Conservation (phyloP, 345 rosid species). For the Toxicodendron radicans region DNA sequence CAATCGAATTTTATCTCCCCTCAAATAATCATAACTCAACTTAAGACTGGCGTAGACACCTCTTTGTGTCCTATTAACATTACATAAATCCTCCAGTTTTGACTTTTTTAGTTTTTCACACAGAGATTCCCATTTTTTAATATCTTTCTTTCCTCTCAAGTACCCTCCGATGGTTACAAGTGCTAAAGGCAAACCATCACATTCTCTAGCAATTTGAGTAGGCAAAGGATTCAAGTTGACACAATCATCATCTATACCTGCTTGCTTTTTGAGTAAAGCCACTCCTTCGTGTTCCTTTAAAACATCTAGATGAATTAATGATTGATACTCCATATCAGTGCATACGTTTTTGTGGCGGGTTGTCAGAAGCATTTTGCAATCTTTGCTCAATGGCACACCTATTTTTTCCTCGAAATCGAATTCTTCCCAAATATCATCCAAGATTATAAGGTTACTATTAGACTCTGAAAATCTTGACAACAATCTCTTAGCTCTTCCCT, state of each 20-base stretch:
- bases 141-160: not conserved
- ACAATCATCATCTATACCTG: not conserved
- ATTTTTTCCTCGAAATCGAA: no score
- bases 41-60: not conserved
- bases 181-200: conserved; percentile 1
- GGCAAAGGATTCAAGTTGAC: not conserved
- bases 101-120: conserved; percentile 13
- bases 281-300: conserved; percentile 10
- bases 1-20: not conserved
- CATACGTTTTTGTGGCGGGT: not conserved
- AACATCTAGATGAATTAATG: not conserved
- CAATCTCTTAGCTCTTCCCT: conserved; percentile 6
- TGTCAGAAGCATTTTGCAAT: conserved; percentile 14
- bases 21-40: conserved; percentile 5
- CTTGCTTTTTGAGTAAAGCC: conserved; percentile 1
- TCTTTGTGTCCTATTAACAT: not conserved
- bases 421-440: no score
- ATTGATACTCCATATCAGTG: not conserved
- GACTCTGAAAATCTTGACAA: not conserved
- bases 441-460: not conserved
- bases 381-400: not conserved
- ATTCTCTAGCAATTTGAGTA: not conserved
- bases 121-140: not conserved
- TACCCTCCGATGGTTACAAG: not conserved
- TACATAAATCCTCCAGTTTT: not conserved